Base-by-base conservation (phyloP, 768 basidiomycete genomes). In the Psilocybe cubensis region DNA sequence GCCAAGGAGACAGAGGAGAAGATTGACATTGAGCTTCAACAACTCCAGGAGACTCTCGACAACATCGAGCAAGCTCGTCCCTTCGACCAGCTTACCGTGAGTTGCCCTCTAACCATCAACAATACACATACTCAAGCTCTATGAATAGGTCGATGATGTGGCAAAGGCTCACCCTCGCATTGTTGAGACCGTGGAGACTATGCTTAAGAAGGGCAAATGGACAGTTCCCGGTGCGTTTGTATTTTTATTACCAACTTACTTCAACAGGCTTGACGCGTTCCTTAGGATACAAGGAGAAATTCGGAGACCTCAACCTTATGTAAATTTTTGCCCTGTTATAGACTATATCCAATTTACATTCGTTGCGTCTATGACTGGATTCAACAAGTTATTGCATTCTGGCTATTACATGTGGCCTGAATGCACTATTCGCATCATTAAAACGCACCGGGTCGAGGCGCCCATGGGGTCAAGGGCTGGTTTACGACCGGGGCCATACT, bases 161-260 rank as follows among this genome's bases (percentile, higher is more conserved):
- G 87, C 88, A 64, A 82, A 88, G 60, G 96, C 96, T 23, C 91
- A 97, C 75, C 97, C 97, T 17, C 92, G 93, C 74, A 87, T 98
- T 73, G 78, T 81, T 35, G 87, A 97, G 75, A 87, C 91, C 41
- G 92, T 97, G 58, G 94, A 98, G 78, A 91, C 82, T 64, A 96
- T 97, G 94, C 74, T 98, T 62, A 88, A 90, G 85, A 95, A 98
- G 79, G 96, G 96, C 75, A 97, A 98, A 80, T 97, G 94, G 90
- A 94, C 90, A 68, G 96, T 98, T 57, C 96, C 96, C 68, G 96
- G 95, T 89, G 70, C 52, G 80, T 68, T 28, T 23, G 33, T 21
- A 1, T 28, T 27, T 31, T 45, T 29, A 46, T 12, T 14, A 38
- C 12, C 12, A 18, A 54, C 20, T 43, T 47, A 4, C 23, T 31